Base-by-base conservation (phyloP, 169 alveolate species). In the Blepharisma undulans region DNA sequence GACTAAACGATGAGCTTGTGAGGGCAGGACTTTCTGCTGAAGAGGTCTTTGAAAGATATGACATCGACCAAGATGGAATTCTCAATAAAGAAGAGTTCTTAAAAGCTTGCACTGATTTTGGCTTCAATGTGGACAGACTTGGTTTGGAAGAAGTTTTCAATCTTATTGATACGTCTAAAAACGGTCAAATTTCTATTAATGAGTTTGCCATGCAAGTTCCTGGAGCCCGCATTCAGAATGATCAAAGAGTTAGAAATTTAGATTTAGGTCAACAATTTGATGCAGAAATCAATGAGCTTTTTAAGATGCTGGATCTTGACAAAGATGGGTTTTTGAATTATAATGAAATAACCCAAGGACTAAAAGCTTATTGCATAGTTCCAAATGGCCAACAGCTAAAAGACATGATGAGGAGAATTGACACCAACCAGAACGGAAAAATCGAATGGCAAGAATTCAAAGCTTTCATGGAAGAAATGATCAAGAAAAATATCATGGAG, bases 161-260 rank as follows among this genome's bases (percentile, higher is more conserved):
- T 33, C 76, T 90, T 4, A 79, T 94, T 25, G 96, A 94, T 80
- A 32, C 84, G 12, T 92, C 92, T 76, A 87, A 92, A 30, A 92
- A 76, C 74, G 82, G 81, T 4, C 19, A 21, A 18, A 32, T 94
- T 16, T 76, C 94, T 2, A 18, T 91, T 32, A 91, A 91, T 48
- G 96, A 94, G 76, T 91, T 94, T 61, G 76, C 90, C 18, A 59
- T 85, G 91, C 86, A 90, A 72, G 25, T 94, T 21, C 94, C 94
- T 25, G 96, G 96, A 25, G 94, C 94, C 22, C 72, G 84, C n/a
- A 66, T 34, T 29, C 48, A 82, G 34, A 16, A 36, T 21, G 59
- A 90, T 25, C 86, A 84, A 32, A 33, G 92, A 30, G 22, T 79
- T 4, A 30, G 78, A 25, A 93, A 88, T 14, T 74, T 94, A 48